Conservation (phyloP, 1,139 yeast genomes). For the Lodderomyces metapsilosis region DNA sequence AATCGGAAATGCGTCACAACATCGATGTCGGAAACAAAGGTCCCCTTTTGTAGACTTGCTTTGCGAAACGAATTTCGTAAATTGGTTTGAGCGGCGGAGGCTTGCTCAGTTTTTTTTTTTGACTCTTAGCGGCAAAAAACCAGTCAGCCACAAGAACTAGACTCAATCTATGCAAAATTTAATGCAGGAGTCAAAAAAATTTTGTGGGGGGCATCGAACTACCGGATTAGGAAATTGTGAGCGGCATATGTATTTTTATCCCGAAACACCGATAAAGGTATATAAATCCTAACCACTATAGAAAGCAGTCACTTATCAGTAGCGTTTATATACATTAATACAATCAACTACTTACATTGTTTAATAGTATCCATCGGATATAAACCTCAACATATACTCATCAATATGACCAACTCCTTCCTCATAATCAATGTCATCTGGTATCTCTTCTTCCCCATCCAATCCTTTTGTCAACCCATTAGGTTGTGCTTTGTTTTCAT, state of each 20-base stretch:
- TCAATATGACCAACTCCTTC: conserved; percentile 86
- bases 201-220: neutral
- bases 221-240: neutral
- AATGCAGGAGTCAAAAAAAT: neutral
- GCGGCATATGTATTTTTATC: neutral
- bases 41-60: neutral
- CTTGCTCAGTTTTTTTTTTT: neutral
- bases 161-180: neutral
- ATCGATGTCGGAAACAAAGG: neutral
- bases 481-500: conserved; percentile 26
- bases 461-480: conserved; percentile 25
- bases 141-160: too few relatives aligned
- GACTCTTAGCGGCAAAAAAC: neutral
- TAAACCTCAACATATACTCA: conserved; percentile 91
- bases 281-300: too few relatives aligned
- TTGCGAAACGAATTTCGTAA: neutral
- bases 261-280: neutral
- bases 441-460: conserved; percentile 22
- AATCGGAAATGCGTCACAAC: neutral
- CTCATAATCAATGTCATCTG: conserved; percentile 58
- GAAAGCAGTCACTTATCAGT: too few relatives aligned
- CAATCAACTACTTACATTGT: neutral
- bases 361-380: conserved; percentile 64
- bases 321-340: neutral
- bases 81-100: neutral